Conservation (phyloP, 441 rosid genomes). For the Melastoma candidum region DNA sequence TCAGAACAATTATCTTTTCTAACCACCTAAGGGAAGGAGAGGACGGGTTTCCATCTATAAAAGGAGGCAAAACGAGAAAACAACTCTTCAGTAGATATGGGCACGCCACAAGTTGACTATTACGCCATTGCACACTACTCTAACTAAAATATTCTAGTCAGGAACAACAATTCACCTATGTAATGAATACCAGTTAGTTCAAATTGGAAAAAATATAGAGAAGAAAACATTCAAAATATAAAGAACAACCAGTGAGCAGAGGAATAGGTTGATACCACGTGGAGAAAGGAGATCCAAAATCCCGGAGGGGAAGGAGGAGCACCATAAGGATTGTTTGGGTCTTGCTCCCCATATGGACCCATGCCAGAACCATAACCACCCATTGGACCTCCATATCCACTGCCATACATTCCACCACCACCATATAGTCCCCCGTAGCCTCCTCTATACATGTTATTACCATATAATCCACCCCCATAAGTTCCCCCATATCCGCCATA, state of each 20-base stretch:
- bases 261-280: slow-evolving; percentile 43
- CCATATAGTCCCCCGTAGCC: slow-evolving; percentile 66
- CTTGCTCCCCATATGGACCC: slow-evolving; percentile 81
- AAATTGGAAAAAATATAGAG: neutral
- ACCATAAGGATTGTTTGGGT: slow-evolving; percentile 83
- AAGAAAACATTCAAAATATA: neutral
- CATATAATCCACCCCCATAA: slow-evolving; percentile 66
- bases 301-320: slow-evolving; percentile 88
- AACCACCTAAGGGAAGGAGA: too few relatives aligned
- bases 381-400: slow-evolving; percentile 63
- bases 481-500: slow-evolving; percentile 56
- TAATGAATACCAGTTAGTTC: neutral
- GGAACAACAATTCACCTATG: too few relatives aligned
- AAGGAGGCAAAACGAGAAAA: too few relatives aligned
- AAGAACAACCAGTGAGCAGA: neutral
- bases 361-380: slow-evolving; percentile 80
- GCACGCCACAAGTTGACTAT: too few relatives aligned
- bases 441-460: slow-evolving; percentile 66
- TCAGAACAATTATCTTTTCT: too few relatives aligned
- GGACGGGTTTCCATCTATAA: too few relatives aligned
- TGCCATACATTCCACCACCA: slow-evolving; percentile 40
- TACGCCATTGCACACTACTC: too few relatives aligned
- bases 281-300: slow-evolving; percentile 92
- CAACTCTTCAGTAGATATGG: too few relatives aligned
- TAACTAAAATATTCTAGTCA: too few relatives aligned